Percentiles rank a stretch among this genome's conserved stretches.
Evolutionary conservation across 1,139 yeast genomes (phyloP).

Genomic region (Meyerozyma smithsonii): DNA sequence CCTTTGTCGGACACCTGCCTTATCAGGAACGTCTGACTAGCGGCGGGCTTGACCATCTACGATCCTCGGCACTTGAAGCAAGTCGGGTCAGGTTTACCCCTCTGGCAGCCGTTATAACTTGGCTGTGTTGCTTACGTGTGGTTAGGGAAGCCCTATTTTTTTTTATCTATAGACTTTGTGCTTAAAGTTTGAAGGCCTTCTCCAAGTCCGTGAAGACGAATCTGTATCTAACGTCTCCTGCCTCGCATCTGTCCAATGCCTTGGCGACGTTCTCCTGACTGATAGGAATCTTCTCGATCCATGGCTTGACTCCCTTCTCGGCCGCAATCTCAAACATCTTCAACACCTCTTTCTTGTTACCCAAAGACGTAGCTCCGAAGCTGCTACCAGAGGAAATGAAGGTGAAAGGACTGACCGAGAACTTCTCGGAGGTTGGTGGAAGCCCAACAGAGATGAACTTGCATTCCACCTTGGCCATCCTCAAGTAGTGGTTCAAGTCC

Average conservation of each 20-base stretch:
- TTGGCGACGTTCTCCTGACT: constrained; percentile 23
- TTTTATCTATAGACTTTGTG: too few relatives aligned
- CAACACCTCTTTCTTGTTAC: constrained; percentile 32
- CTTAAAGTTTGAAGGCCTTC: constrained; percentile 9
- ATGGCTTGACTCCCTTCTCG: constrained; percentile 34
- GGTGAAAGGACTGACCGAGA: constrained; percentile 36
- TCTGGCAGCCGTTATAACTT: too few relatives aligned
- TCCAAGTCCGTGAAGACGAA: constrained; percentile 13
- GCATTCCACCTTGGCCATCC: constrained; percentile 37
- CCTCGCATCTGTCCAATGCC: constrained; percentile 28
- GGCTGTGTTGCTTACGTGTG: too few relatives aligned
- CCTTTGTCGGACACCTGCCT: too few relatives aligned
- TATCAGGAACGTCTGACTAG: too few relatives aligned
- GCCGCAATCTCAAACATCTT: constrained; percentile 39
- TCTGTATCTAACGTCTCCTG: constrained; percentile 22
- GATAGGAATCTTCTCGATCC: constrained; percentile 40
- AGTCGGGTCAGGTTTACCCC: too few relatives aligned
- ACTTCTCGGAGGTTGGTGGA: constrained; percentile 34
- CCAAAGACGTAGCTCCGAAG: constrained; percentile 32
- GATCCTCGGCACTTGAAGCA: too few relatives aligned
- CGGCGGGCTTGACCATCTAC: too few relatives aligned
- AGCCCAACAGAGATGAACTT: constrained; percentile 53
- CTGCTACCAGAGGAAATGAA: constrained; percentile 33
- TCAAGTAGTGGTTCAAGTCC: constrained; percentile 26
- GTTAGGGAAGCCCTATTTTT: too few relatives aligned